Evolutionary conservation across 1,139 yeast genomes (phyloP), one percentile per base, ranked within the genome.

Genomic region (Protomyces macrosporus): DNA sequence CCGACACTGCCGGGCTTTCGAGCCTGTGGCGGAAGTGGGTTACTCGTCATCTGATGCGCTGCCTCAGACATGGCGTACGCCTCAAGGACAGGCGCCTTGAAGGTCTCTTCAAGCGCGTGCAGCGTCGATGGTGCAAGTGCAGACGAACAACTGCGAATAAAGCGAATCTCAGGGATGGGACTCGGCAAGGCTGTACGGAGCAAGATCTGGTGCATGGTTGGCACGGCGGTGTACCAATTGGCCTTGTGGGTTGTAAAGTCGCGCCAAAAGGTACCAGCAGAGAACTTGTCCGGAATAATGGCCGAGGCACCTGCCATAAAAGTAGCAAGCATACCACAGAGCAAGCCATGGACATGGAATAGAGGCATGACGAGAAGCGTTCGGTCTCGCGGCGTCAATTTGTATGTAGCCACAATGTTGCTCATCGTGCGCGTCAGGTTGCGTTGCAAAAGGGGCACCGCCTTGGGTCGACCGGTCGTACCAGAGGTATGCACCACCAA

Each of bases 11-110:
- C 88, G 6, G 88, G 82, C 74, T 82, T 82, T 68, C 88, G 78
- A 68, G 78, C 72, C 6, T 84, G 86, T 2, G 86, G 85, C 53
- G 88, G 88, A 50, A 84, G 73, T 67, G 82, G 81, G 73, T 85
- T 85, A 6, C 88, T 84, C 10, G 88, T 83, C 85, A 85, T 85
- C 72, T 85, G 89, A 72, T 85, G 89, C 0, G 83, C 74, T 1
- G 88, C 88, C 71, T 85, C 90, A 3, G 89, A 85, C 88, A 85
- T 85, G n/a, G 89, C 89, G 71, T 85, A 85, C 0, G 89, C 89
- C 72, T 85, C 90, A 14, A 85, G 71, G 0, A 85, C 88, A 0
- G 89, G 89, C 0, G 87, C 86, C 23, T 79, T 74, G 72, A 85
- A 81, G 35, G 78, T 77, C 57, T 75, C 68, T 69, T 85, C 89